These are phyloP conservation scores for Cystoderma amianthinum DNA, from an alignment of 768 basidiomycete species.

Conservation along the genomic window DNA sequence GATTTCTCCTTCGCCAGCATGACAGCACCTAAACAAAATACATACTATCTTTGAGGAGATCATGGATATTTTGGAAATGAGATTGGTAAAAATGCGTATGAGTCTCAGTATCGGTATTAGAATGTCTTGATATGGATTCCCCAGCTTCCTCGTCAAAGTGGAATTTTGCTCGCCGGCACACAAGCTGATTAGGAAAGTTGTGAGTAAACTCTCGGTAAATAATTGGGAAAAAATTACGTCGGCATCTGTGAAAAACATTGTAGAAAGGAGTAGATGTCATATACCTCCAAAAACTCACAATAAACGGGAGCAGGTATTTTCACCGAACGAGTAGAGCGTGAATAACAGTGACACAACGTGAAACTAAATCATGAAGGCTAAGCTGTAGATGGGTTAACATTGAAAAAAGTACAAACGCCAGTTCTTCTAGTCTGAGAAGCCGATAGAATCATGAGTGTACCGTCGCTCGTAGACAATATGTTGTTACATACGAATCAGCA, in stretches of 20 bases:
- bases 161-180: conserved; percentile 46
- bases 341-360: conserved; percentile 61
- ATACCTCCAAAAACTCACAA: conserved; percentile 42
- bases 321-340: conserved; percentile 64
- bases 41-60: conserved; percentile 17
- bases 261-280: background rate
- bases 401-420: conserved; percentile 45
- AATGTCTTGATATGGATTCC: conserved; percentile 28
- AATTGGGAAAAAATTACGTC: background rate
- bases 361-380: conserved; percentile 9
- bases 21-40: conserved; percentile 26
- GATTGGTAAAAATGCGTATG: conserved; percentile 21
- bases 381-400: conserved; percentile 10
- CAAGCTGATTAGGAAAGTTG: conserved; percentile 26
- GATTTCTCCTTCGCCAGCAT: no score
- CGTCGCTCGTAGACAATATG: no score
- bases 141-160: conserved; percentile 35
- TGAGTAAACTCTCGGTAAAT: background rate
- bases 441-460: background rate
- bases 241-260: background rate
- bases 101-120: conserved; percentile 12
- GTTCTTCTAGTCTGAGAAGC: conserved; percentile 27
- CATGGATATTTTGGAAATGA: conserved; percentile 23
- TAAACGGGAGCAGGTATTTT: conserved; percentile 71
- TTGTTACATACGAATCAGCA: conserved; percentile 14